Evolutionary conservation across 2,329 filamentous ascomycete species (phyloP).

Genomic region (Lachnellula occidentalis): DNA sequence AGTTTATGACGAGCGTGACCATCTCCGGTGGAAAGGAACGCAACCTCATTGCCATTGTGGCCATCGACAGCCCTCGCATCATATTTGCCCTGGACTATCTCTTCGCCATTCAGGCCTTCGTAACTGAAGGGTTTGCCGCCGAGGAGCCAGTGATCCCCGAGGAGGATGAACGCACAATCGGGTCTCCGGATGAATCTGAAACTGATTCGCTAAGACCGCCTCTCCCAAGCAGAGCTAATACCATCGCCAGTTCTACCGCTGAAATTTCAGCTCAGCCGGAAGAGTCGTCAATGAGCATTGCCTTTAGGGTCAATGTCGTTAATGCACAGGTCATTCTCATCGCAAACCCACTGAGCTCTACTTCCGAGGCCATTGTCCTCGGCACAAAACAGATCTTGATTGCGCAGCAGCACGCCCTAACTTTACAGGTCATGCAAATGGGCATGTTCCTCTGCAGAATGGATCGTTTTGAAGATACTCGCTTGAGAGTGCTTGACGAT

Average conservation of each 20-base stretch:
- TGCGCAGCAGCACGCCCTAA: constrained; percentile 89
- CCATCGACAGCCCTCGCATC: constrained; percentile 87
- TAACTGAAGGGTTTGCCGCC: constrained; percentile 63
- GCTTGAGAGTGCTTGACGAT: constrained; percentile 89
- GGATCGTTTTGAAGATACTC: constrained; percentile 91
- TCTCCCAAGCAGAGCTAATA: constrained; percentile 12
- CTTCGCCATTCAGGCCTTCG: constrained; percentile 80
- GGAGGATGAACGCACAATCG: constrained; percentile 46
- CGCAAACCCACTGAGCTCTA: constrained; percentile 83
- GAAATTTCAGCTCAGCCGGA: constrained; percentile 25
- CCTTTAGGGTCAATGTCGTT: constrained; percentile 88
- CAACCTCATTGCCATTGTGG: constrained; percentile 83
- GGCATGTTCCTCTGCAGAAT: constrained; percentile 99
- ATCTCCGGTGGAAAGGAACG: constrained; percentile 81
- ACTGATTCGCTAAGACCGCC: constrained; percentile 43
- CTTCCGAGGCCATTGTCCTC: constrained; percentile 92
- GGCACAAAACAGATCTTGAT: constrained; percentile 90
- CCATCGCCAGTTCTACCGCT: constrained; percentile 23
- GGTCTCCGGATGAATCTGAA: constrained; percentile 55
- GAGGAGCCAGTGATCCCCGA: constrained; percentile 52
- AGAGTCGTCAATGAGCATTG: constrained; percentile 60
- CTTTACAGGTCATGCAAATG: constrained; percentile 86
- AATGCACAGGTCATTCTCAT: constrained; percentile 96
- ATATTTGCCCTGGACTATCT: constrained; percentile 96
- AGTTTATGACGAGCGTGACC: constrained; percentile 95